Base-by-base conservation (phyloP, 1,139 yeast species). In the Lodderomyces parapsilosis region DNA sequence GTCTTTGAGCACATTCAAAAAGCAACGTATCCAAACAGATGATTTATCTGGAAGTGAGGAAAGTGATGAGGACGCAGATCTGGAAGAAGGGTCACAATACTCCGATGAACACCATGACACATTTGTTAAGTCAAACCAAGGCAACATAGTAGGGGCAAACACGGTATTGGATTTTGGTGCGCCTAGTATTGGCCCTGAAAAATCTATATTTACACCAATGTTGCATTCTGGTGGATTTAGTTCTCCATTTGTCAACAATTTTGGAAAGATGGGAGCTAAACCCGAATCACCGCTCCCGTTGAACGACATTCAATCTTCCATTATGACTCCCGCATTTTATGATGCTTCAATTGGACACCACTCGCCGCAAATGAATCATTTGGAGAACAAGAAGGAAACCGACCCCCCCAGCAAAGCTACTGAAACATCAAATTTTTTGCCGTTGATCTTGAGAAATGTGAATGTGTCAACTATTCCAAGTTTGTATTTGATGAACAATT, bases 381-480 rank as follows among this genome's bases (percentile, higher is more conserved):
- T 22, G 15, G 32, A 37, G 36, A 33, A 15, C 38, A 42, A 34
- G n/a, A 39, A n/a, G 34, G 24, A 13, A 27, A 11, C 28, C 23
- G 48, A 41, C 23, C 43, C 47, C 3, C 47, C 52, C 5, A 25
- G 42, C 8, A 54, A 55, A 35, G 51, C 56, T 6, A 52, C 64
- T 1, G 77, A 71, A 43, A 65, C 77, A 0, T 65, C 76, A 1
- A 83, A 81, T 51, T 80, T 81, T 56, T 59, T 83, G 31, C 90
- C 89, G 1, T 78, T 84, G 57, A 69, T 84, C 15, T 58, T 84
- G 33, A 62, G 90, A 44, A 79, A 82, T 38, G 76, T 83, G 45
- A 81, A 86, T 28, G 68, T 82, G 0, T 67, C 74, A 31, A 75
- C 85, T 0, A 78, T 84, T 11, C 90, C 91, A 0, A 65, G 67